Percentiles rank a stretch among this genome's conserved stretches.
Evolutionary conservation across 2,329 filamentous ascomycete species (phyloP).

Genomic region (Penicillium sp.): DNA sequence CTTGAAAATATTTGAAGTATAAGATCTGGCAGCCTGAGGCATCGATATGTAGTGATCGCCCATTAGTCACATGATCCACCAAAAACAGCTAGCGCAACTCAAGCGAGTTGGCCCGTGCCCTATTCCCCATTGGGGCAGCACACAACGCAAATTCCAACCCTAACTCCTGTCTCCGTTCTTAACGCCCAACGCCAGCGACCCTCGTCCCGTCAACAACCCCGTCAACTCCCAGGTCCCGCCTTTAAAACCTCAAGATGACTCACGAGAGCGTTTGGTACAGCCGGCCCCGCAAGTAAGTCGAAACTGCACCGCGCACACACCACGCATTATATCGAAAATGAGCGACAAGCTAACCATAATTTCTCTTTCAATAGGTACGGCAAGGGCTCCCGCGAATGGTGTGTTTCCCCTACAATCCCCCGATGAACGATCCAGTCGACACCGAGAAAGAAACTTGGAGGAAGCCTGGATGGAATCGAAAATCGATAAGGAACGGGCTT

Average conservation of each 20-base stretch:
- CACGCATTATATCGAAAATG: slow-evolving; percentile 9
- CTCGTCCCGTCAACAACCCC: slow-evolving; percentile 35
- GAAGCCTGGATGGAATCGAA: slow-evolving; percentile 13
- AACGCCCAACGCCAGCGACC: slow-evolving; percentile 37
- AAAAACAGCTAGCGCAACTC: slow-evolving; percentile 25
- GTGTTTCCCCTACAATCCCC: slow-evolving; percentile 47
- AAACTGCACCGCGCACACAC: slow-evolving; percentile 5
- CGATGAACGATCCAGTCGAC: slow-evolving; percentile 12
- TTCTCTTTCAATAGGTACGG: slow-evolving; percentile 52
- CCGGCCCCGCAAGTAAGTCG: slow-evolving; percentile 78
- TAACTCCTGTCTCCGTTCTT: slow-evolving; percentile 29
- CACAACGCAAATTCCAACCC: slow-evolving; percentile 37
- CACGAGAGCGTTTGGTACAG: slow-evolving; percentile 99
- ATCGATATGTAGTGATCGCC: slow-evolving; percentile 3
- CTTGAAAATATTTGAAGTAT: slow-evolving; percentile 1
- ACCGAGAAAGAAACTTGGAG: slow-evolving; percentile 7
- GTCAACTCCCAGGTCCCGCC: slow-evolving; percentile 31
- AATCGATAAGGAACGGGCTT: slow-evolving; percentile 20
- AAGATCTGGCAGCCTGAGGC: background rate
- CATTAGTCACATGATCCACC: slow-evolving; percentile 8
- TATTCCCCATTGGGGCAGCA: slow-evolving; percentile 28
- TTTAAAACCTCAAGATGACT: slow-evolving; percentile 63
- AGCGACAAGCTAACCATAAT: slow-evolving; percentile 18
- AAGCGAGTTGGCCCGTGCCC: slow-evolving; percentile 36
- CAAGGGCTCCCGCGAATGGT: slow-evolving; percentile 94